Evolutionary conservation across 345 rosid genomes (phyloP), one percentile per base, ranked within the genome.

Genomic region (Aegle marmelos): DNA sequence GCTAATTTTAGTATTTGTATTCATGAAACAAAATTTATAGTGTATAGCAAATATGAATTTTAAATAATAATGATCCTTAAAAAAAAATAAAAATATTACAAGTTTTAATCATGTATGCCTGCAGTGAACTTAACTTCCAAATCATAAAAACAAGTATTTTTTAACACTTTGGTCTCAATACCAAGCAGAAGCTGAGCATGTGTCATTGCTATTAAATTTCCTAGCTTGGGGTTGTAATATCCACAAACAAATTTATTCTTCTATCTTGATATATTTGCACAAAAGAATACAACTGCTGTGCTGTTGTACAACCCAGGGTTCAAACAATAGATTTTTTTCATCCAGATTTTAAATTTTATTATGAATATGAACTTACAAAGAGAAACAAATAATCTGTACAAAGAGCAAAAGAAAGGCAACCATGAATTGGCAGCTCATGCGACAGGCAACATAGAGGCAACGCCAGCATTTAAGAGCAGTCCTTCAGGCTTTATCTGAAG

Each of bases 401-500:
- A 53, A 50, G 19, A n/a, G 74, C 74, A 37, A 73, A 11, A 37
- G 27, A 21, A n/a, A 24, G 16, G 11, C 5, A n/a, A 21, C 19
- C 14, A 11, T 34, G 28, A 7, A 70, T 13, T 22, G 9, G 76
- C 72, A 64, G 11, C 56, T 82, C 77, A 91, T 7, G 84, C 83
- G 60, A 89, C 88, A 73, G 88, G 94, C 85, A 83, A 74, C 82
- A 86, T 72, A 7, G 86, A 27, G 16, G 79, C 82, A 33, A 2
- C 67, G 58, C 83, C 89, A 77, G 79, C 73, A 78, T 89, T 83
- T 28, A 79, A 58, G 37, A 88, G 83, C 76, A 85, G 34, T 31
- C 81, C 76, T 27, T 54, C 70, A 16, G 92, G 93, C 82, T 91
- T 93, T 36, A 92, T 91, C 80, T 83, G 88, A 77, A 93, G 95